These are phyloP conservation scores for Rubia yunnanensis DNA, from an alignment of 257 asterid genomes.

Conservation along the genomic window DNA sequence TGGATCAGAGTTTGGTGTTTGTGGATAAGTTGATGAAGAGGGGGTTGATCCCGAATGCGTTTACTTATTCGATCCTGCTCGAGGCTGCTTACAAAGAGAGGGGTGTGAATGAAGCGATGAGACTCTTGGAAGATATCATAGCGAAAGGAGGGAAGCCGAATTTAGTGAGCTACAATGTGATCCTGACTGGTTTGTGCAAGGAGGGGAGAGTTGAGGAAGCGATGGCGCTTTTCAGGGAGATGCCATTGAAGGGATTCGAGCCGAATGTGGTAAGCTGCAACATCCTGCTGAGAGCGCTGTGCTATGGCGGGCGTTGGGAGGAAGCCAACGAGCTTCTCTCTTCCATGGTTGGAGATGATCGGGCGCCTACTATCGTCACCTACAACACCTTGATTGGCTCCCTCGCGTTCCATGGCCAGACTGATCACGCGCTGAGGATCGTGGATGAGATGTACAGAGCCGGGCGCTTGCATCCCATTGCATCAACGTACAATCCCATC, in stretches of 20 bases:
- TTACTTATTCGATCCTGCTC: conserved; percentile 73
- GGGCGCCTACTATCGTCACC: conserved; percentile 61
- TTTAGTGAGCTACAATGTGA: conserved; percentile 73
- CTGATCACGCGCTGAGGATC: conserved; percentile 57
- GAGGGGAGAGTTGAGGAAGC: conserved; percentile 80
- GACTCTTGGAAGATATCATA: conserved; percentile 55
- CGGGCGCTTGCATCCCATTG: conserved; percentile 51
- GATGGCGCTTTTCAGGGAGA: conserved; percentile 46
- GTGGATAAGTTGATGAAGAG: conserved; percentile 58
- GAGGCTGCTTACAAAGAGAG: conserved; percentile 81
- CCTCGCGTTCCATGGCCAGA: conserved; percentile 59
- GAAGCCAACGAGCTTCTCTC: conserved; percentile 75
- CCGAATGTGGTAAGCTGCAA: conserved; percentile 89
- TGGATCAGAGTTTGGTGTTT: conserved; percentile 51
- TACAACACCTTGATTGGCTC: conserved; percentile 64
- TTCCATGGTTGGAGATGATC: conserved; percentile 66
- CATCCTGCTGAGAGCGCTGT: conserved; percentile 74
- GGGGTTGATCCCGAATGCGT: conserved; percentile 82
- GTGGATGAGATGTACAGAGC: conserved; percentile 53
- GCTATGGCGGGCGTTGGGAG: conserved; percentile 67
- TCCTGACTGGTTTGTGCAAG: conserved; percentile 75
- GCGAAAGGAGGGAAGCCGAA: conserved; percentile 72
- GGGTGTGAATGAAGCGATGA: conserved; percentile 76
- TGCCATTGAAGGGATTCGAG: conserved; percentile 56
- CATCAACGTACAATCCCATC: conserved; percentile 75